phyloP scores from a whole-genome alignment of 2,329 filamentous ascomycete genomes.

The Pezicula neosporulosa region DNA sequence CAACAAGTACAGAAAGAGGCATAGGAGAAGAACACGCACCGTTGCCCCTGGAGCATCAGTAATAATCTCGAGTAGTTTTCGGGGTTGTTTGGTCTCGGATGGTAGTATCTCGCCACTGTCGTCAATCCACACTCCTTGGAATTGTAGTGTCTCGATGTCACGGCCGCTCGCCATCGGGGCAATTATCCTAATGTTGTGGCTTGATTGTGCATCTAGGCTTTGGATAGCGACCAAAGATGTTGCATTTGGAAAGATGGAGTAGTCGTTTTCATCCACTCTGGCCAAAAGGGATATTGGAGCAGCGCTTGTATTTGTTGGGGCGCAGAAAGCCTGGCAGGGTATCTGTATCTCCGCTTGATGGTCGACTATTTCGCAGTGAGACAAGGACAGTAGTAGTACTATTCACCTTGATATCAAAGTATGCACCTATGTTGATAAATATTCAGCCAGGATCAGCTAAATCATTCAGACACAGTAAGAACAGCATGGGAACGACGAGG shows the following conservation, averaged over 20 bases:
- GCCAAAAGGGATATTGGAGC: slow-evolving; percentile 20
- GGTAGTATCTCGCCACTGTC: slow-evolving; percentile 15
- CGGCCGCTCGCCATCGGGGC: slow-evolving; percentile 19
- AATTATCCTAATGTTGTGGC: slow-evolving; percentile 21
- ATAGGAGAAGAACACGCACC: neutral
- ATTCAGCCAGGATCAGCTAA: too few species aligned
- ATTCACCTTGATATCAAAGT: slow-evolving; percentile 21
- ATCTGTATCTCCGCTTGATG: neutral
- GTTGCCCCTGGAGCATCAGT: slow-evolving; percentile 26
- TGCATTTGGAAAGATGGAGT: slow-evolving; percentile 20
- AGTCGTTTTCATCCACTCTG: slow-evolving; percentile 22
- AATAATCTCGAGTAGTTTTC: slow-evolving; percentile 27
- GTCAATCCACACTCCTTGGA: slow-evolving; percentile 23
- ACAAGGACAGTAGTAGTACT: slow-evolving; percentile 16
- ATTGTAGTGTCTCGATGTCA: slow-evolving; percentile 16
- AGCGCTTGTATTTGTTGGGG: slow-evolving; percentile 11
- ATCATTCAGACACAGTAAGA: too few species aligned
- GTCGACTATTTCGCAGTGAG: slow-evolving; percentile 15
- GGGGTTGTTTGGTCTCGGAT: neutral
- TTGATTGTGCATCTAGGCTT: slow-evolving; percentile 8
- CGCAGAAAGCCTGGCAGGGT: slow-evolving; percentile 7
- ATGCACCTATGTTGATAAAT: slow-evolving; percentile 11
- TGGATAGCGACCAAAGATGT: slow-evolving; percentile 14
- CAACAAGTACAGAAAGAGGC: too few species aligned
- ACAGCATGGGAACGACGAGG: too few species aligned